These are phyloP conservation scores for Pseudogymnoascus sp. DNA, from an alignment of 2,329 filamentous ascomycete genomes.

Conservation along the genomic window DNA sequence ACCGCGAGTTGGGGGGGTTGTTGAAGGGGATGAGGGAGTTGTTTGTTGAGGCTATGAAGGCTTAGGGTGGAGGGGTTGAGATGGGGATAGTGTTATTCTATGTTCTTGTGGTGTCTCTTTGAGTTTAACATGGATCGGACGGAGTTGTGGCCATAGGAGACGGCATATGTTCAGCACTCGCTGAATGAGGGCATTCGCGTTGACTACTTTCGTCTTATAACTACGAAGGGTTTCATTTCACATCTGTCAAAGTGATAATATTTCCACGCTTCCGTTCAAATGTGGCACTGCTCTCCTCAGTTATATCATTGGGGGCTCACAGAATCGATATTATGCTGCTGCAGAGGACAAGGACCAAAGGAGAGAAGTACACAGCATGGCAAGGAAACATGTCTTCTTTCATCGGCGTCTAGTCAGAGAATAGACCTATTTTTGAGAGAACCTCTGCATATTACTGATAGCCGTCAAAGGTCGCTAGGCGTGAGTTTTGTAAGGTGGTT, in stretches of 20 bases:
- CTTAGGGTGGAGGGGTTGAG: not conserved
- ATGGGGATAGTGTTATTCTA: not conserved
- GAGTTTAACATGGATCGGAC: not conserved
- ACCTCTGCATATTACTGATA: too few relatives aligned
- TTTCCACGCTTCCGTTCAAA: too few relatives aligned
- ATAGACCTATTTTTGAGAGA: too few relatives aligned
- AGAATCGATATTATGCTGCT: too few relatives aligned
- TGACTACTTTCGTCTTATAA: not conserved
- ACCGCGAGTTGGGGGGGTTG: constrained; percentile 61
- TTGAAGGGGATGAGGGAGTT: constrained; percentile 77
- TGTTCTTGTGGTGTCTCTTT: not conserved
- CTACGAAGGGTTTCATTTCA: not conserved
- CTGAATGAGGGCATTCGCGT: not conserved
- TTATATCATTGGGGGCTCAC: too few relatives aligned
- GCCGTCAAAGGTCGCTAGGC: too few relatives aligned
- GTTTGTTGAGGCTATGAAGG: constrained; percentile 59
- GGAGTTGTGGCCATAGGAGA: not conserved
- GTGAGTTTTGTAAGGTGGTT: too few relatives aligned
- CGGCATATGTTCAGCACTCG: not conserved
- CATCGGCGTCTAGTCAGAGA: too few relatives aligned
- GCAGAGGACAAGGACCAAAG: too few relatives aligned
- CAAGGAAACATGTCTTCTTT: too few relatives aligned
- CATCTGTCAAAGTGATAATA: not conserved
- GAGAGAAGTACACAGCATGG: too few relatives aligned
- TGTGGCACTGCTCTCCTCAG: too few relatives aligned